These are phyloP conservation scores for Picea glauca DNA, from an alignment of 75 land plant genomes.

Conservation along the genomic window DNA sequence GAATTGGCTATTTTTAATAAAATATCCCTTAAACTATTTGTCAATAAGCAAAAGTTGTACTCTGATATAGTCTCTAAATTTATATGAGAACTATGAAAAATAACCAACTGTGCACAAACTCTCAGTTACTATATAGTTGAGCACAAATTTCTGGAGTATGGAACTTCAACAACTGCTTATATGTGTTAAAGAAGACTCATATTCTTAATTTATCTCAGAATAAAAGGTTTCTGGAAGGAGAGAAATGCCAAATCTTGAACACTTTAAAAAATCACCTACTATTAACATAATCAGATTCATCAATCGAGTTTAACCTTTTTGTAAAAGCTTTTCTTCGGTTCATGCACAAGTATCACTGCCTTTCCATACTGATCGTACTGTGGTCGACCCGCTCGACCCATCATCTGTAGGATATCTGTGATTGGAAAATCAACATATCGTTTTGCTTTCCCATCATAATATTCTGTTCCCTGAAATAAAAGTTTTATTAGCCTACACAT, in stretches of 20 bases:
- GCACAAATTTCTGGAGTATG: neutral
- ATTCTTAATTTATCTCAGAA: neutral
- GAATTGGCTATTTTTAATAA: neutral
- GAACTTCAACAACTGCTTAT: neutral
- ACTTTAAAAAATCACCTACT: neutral
- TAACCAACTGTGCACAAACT: neutral
- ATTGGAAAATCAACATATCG: constrained; percentile 96
- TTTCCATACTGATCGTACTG: constrained; percentile 98
- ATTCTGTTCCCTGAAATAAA: constrained; percentile 85
- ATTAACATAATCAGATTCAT: neutral
- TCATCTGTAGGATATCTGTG: constrained; percentile 99
- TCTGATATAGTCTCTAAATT: neutral
- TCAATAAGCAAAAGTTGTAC: neutral
- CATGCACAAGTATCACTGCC: constrained; percentile 97
- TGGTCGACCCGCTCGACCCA: constrained; percentile 99
- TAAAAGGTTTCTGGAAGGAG: neutral
- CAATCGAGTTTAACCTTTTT: constrained; percentile 62
- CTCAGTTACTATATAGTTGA: neutral
- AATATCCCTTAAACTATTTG: neutral
- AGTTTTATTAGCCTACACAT: neutral
- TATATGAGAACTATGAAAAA: neutral
- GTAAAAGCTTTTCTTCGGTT: constrained; percentile 97
- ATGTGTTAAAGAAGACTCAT: neutral
- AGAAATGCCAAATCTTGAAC: neutral
- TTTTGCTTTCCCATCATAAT: constrained; percentile 93